These are phyloP conservation scores for Pythium monospermum DNA, from an alignment of 352 stramenopile species.

Conservation along the genomic window DNA sequence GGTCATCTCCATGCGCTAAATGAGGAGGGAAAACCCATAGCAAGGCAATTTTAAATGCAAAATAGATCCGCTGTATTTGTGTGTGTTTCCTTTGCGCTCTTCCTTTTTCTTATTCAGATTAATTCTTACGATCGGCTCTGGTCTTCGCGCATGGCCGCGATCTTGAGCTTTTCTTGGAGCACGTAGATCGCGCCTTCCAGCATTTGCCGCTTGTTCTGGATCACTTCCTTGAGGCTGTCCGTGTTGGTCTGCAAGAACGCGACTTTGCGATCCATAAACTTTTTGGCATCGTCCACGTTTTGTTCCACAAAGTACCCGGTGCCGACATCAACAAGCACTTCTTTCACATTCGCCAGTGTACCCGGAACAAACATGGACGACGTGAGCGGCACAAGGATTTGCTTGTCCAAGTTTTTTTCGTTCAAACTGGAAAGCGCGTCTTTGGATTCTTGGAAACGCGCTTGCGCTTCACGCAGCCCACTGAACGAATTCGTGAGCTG, in stretches of 20 bases:
- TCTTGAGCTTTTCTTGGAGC: conserved; percentile 82
- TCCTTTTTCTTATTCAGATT: conserved; percentile 3
- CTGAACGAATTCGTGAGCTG: conserved; percentile 67
- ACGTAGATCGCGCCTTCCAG: conserved; percentile 74
- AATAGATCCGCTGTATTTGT: not conserved
- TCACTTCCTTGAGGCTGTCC: conserved; percentile 89
- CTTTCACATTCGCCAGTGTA: conserved; percentile 78
- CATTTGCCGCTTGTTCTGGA: conserved; percentile 79
- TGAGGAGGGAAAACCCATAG: no score
- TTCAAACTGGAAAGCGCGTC: conserved; percentile 58
- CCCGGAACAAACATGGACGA: conserved; percentile 93
- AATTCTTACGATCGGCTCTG: conserved; percentile 19
- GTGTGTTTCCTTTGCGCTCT: not conserved
- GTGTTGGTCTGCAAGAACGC: conserved; percentile 91
- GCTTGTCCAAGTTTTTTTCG: conserved; percentile 52
- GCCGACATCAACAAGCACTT: conserved; percentile 92
- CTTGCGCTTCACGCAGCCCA: conserved; percentile 65
- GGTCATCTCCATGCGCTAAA: no score
- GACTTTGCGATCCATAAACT: conserved; percentile 91
- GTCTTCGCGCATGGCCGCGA: conserved; percentile 23
- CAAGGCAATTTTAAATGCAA: not conserved
- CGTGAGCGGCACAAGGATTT: conserved; percentile 94
- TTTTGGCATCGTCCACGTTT: conserved; percentile 78
- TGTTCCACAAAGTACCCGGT: conserved; percentile 95
- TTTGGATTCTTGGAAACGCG: conserved; percentile 79